These are phyloP conservation scores for Cutaneotrichosporon dermatis DNA, from an alignment of 1,284 basidiomycete species.

Conservation along the genomic window DNA sequence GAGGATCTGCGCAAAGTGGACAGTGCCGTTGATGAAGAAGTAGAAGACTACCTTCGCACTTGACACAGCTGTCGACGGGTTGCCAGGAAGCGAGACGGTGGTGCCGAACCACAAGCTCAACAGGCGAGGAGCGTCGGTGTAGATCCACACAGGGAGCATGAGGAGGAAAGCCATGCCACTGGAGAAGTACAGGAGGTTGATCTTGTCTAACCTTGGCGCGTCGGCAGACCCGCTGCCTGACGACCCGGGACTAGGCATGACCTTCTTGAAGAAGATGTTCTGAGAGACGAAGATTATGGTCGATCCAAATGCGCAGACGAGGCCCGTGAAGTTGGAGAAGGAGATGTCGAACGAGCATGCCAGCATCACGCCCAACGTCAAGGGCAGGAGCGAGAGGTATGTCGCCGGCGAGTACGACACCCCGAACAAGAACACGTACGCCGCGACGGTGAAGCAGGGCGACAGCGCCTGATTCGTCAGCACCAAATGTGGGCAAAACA, in stretches of 20 bases:
- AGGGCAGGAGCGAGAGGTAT: constrained; percentile 87
- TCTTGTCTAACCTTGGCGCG: constrained; percentile 76
- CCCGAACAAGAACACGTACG: constrained; percentile 86
- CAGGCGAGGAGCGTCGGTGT: constrained; percentile 70
- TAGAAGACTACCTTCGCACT: constrained; percentile 55
- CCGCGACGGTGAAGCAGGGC: constrained; percentile 91
- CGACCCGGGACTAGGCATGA: constrained; percentile 65
- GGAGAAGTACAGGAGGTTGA: constrained; percentile 93
- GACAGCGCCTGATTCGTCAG: constrained; percentile 70
- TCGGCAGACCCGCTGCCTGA: constrained; percentile 40
- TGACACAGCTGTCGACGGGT: neutral
- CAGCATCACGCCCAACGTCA: constrained; percentile 95
- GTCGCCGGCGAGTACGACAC: constrained; percentile 89
- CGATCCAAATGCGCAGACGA: constrained; percentile 88
- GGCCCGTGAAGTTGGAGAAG: constrained; percentile 72
- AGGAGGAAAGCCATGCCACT: constrained; percentile 88
- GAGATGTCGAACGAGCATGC: constrained; percentile 91
- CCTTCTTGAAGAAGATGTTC: constrained; percentile 99
- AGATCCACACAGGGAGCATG: constrained; percentile 92
- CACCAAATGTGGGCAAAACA: neutral
- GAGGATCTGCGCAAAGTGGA: constrained; percentile 95
- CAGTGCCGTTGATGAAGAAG: constrained; percentile 86
- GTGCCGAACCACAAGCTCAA: constrained; percentile 49
- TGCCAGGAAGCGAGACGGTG: neutral
- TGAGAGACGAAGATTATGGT: constrained; percentile 95